These are phyloP conservation scores for Yarrowia sp. DNA, from an alignment of 805 yeast species.

Conservation along the genomic window DNA sequence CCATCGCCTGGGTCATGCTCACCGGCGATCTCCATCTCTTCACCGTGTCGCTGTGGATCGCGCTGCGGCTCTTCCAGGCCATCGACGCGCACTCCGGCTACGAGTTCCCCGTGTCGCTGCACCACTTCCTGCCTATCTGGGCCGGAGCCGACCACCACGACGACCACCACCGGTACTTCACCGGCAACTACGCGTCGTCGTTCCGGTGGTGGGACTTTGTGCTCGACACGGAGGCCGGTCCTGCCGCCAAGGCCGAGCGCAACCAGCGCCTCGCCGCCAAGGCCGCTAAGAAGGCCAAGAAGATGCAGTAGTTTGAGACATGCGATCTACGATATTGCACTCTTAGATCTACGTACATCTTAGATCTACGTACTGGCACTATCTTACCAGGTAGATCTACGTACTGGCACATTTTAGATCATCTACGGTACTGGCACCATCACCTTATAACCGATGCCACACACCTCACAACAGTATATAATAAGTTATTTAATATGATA, in stretches of 20 bases:
- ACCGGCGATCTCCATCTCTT: slow-evolving; percentile 78
- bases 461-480: no score
- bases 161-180: slow-evolving; percentile 92
- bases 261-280: neutral
- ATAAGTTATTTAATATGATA: no score
- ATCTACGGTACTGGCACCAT: no score
- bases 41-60: slow-evolving; percentile 87
- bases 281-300: slow-evolving; percentile 14
- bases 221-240: slow-evolving; percentile 56
- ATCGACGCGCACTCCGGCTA: slow-evolving; percentile 97
- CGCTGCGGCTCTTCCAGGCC: slow-evolving; percentile 88
- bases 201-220: slow-evolving; percentile 95
- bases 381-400: no score
- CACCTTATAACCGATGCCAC: no score
- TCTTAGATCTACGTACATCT: no score
- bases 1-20: slow-evolving; percentile 75
- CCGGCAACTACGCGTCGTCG: slow-evolving; percentile 91
- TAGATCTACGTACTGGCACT: no score
- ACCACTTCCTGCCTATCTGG: slow-evolving; percentile 92
- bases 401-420: no score
- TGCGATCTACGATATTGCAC: neutral
- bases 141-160: slow-evolving; percentile 99
- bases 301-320: neutral
- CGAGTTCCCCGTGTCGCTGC: slow-evolving; percentile 95
- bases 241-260: slow-evolving; percentile 25